Conservation (phyloP, 2,329 filamentous ascomycete species). For the Aspergillus candidus region DNA sequence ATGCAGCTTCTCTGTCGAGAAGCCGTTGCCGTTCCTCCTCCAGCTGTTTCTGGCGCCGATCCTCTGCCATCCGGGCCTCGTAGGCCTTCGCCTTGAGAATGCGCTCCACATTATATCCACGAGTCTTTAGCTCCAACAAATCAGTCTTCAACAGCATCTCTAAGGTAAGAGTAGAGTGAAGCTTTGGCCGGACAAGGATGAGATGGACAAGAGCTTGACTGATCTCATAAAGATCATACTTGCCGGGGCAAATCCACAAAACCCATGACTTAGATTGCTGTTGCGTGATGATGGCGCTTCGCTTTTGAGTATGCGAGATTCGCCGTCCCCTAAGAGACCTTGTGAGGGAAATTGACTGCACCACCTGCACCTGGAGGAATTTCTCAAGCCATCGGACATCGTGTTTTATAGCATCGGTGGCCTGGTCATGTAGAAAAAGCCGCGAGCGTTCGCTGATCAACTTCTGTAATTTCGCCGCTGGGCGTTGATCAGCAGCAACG, state of each 20-base stretch:
- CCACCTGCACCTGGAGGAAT: slow-evolving; percentile 69
- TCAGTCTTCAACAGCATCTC: slow-evolving; percentile 86
- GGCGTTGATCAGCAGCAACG: slow-evolving; percentile 59
- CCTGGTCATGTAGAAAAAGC: slow-evolving; percentile 82
- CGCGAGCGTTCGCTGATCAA: slow-evolving; percentile 82
- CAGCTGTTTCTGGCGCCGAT: slow-evolving; percentile 65
- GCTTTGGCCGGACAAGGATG: slow-evolving; percentile 73
- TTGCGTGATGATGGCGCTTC: slow-evolving; percentile 63
- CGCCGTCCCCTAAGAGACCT: slow-evolving; percentile 67
- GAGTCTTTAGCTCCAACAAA: slow-evolving; percentile 70
- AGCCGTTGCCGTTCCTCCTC: slow-evolving; percentile 67
- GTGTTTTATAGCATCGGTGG: slow-evolving; percentile 71
- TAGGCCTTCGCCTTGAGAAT: slow-evolving; percentile 84
- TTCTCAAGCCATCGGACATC: slow-evolving; percentile 88
- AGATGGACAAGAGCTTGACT: slow-evolving; percentile 79
- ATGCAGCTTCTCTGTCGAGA: slow-evolving; percentile 51
- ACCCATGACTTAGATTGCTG: slow-evolving; percentile 51
- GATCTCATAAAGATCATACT: slow-evolving; percentile 84
- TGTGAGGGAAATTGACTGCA: slow-evolving; percentile 70
- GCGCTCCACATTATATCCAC: slow-evolving; percentile 94
- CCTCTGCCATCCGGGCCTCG: slow-evolving; percentile 80
- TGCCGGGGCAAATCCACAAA: slow-evolving; percentile 68
- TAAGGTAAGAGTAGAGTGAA: slow-evolving; percentile 83
- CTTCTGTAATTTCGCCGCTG: slow-evolving; percentile 65
- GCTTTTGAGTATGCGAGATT: slow-evolving; percentile 66